Conservation (phyloP, 345 rosid genomes). For the Lepidium didymum region DNA sequence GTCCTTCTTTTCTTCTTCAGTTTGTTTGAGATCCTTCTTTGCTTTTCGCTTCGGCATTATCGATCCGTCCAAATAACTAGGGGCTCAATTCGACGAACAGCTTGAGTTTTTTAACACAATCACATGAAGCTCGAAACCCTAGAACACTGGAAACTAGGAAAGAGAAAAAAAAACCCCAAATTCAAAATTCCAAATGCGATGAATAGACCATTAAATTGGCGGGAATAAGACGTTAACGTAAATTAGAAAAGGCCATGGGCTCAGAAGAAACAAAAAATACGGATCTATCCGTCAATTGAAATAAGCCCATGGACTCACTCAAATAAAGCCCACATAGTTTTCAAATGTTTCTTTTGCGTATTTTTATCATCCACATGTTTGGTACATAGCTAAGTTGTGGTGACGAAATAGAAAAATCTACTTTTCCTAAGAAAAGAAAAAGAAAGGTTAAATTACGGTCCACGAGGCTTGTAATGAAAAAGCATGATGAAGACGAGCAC, state of each 20-base stretch:
- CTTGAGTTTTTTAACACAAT: background rate
- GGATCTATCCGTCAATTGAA: background rate
- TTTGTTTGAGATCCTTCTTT: conserved; percentile 13
- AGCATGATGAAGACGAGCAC: conserved; percentile 3
- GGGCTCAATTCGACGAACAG: background rate
- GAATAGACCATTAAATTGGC: background rate
- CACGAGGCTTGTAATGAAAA: background rate
- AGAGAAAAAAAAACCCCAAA: conserved; percentile 1
- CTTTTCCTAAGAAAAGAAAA: background rate
- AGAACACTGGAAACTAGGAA: background rate
- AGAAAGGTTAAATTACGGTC: background rate
- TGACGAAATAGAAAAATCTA: background rate
- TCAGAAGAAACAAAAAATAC: background rate
- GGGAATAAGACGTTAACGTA: no score
- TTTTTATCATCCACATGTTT: background rate
- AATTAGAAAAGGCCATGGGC: background rate
- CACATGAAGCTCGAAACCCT: conserved; percentile 17
- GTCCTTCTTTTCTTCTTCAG: background rate
- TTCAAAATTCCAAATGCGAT: background rate
- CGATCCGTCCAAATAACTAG: background rate
- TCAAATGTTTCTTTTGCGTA: no score
- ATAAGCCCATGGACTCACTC: conserved; percentile 2
- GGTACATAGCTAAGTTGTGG: background rate
- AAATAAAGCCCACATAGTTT: background rate
- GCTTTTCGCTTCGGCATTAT: conserved; percentile 30